phyloP scores from a whole-genome alignment of 768 basidiomycete genomes.

The Rhizopogon vinicolor region DNA sequence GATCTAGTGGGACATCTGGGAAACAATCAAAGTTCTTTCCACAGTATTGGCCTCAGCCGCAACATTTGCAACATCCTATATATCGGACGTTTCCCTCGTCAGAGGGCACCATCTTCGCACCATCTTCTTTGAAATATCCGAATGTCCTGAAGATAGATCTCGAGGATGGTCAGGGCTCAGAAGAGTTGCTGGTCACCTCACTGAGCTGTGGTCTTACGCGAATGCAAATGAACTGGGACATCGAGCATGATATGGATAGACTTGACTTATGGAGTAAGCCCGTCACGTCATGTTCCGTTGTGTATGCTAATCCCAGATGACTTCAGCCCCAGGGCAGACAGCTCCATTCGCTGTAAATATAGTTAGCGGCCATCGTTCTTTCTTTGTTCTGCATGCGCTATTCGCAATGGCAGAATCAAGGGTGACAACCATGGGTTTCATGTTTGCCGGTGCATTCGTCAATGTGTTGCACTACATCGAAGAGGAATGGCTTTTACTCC shows the following conservation, averaged over 20 bases:
- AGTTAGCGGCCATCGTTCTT: constrained; percentile 10
- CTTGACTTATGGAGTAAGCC: background rate
- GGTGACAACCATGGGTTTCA: background rate
- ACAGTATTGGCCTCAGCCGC: constrained; percentile 4
- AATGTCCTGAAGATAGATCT: background rate
- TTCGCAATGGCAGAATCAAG: constrained; percentile 11
- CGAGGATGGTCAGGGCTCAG: background rate
- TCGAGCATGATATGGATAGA: background rate
- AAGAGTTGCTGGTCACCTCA: background rate
- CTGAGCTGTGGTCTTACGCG: background rate
- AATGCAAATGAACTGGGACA: background rate
- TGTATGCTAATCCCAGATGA: background rate
- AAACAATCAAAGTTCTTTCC: constrained; percentile 5
- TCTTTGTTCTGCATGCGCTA: constrained; percentile 16
- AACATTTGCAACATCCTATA: background rate
- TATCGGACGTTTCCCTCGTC: background rate
- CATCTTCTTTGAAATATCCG: background rate
- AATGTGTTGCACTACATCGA: constrained; percentile 11
- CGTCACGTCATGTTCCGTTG: background rate
- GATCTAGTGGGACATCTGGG: constrained; percentile 15
- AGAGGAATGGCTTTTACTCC: constrained; percentile 14
- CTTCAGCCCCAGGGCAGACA: constrained; percentile 7
- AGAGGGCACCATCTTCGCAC: background rate
- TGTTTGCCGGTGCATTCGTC: constrained; percentile 7
- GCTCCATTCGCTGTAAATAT: constrained; percentile 13